phyloP scores from a whole-genome alignment of 257 asterid species.

The Euphrasia confusa region DNA sequence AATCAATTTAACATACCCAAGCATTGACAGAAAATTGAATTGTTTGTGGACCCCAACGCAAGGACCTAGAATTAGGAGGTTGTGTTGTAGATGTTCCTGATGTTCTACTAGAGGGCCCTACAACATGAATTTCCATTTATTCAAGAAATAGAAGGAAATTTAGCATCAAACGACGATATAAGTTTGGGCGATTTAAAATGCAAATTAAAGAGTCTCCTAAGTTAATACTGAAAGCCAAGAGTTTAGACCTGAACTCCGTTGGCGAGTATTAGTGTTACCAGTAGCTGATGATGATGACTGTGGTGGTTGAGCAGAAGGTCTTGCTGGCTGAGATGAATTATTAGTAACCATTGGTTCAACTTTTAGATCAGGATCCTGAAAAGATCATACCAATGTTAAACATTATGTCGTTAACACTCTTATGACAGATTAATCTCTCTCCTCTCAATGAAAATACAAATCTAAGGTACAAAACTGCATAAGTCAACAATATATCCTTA shows the following conservation, averaged over 20 bases:
- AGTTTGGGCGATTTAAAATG: background rate
- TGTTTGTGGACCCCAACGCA: slow-evolving; percentile 71
- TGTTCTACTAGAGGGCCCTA: slow-evolving; percentile 67
- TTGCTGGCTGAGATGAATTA: slow-evolving; percentile 57
- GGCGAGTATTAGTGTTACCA: slow-evolving; percentile 40
- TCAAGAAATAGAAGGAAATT: slow-evolving; percentile 7
- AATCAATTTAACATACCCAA: slow-evolving; percentile 57
- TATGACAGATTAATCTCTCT: background rate
- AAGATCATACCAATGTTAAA: slow-evolving; percentile 2
- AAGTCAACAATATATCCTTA: background rate
- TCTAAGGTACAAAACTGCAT: background rate
- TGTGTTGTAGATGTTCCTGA: slow-evolving; percentile 48
- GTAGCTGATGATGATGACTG: slow-evolving; percentile 47
- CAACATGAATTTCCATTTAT: slow-evolving; percentile 17
- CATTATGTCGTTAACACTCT: background rate
- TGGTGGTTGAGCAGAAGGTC: slow-evolving; percentile 40
- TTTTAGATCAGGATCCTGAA: slow-evolving; percentile 70
- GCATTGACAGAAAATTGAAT: slow-evolving; percentile 88
- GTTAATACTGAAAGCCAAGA: slow-evolving; percentile 3
- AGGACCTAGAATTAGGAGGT: slow-evolving; percentile 46
- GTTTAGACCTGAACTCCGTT: slow-evolving; percentile 48
- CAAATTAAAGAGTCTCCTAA: slow-evolving; percentile 7
- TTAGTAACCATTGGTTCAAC: slow-evolving; percentile 68
- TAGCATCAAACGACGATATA: slow-evolving; percentile 13
- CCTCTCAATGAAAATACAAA: slow-evolving; percentile 1